Conservation (phyloP, 306 rosid genomes). For the Prunus mongolica region DNA sequence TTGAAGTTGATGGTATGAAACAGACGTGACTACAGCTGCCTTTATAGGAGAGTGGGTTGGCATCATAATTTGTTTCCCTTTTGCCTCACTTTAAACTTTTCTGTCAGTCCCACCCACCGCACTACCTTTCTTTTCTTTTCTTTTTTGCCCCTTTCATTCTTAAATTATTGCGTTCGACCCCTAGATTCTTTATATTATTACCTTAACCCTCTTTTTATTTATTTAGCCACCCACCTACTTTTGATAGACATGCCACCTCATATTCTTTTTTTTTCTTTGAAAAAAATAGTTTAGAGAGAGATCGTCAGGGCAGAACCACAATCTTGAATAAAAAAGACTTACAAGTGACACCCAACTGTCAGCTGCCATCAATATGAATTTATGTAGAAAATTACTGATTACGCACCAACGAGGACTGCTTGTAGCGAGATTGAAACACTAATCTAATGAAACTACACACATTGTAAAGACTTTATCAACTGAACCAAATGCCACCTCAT, state of each 20-base stretch:
- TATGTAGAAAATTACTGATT: no score
- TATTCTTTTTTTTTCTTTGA: no score
- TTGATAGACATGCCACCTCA: not conserved
- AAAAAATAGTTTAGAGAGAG: no score
- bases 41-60: conserved; percentile 30
- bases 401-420: fast-evolving
- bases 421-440: fast-evolving
- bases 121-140: not conserved
- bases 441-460: fast-evolving
- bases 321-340: fast-evolving
- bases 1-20: not conserved
- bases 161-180: not conserved
- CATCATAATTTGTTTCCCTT: conserved; percentile 15
- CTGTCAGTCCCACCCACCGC: conserved; percentile 37
- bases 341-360: fast-evolving
- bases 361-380: fast-evolving
- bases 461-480: fast-evolving
- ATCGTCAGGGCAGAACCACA: fast-evolving
- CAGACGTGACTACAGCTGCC: conserved; percentile 1
- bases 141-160: not conserved
- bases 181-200: not conserved
- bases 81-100: conserved; percentile 25
- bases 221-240: not conserved
- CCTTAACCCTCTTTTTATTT: not conserved
- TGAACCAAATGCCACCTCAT: not conserved